Base-by-base conservation (phyloP, 352 stramenopile species). In the Saprolegnia diclina region DNA sequence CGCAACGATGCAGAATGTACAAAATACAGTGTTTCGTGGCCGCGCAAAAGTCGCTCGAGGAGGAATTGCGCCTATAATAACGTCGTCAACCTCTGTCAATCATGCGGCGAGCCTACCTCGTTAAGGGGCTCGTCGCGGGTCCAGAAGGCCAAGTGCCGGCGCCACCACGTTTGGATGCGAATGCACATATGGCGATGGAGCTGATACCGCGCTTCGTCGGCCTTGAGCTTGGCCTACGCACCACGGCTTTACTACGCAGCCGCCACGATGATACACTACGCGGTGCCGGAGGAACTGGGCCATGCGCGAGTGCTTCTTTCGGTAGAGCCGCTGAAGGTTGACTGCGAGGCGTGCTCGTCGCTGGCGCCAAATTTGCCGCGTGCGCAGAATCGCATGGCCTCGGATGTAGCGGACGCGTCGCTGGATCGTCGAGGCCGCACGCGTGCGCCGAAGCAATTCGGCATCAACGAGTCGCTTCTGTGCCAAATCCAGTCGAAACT, bases 271-370 rank as follows among this genome's bases (percentile, higher is more conserved):
- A 18, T 55, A 38, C 38, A 6, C 50, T 66, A 54, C 57, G 19
- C 50, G 57, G 26, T 21, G 40, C 22, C 50, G 37, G 19, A 66
- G 42, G 57, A 66, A 66, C 18, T 42, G 40, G 10, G 37, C 57
- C 35, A 66, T 19, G 19, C 52, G 44, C 10, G 57, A 66, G 19
- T 66, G 22, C 18, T 66, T 66, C 13, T 65, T 68, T 2, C 65
- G 72, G 46, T 82, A 87, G 0, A 81, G 66, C 18, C 63, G 65
- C 63, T 86, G 81, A 5, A 91, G 74, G 35, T 77, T 76, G 13
- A 62, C 4, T n/a, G 82, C 79, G 35, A 89, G 71, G 6, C 71
- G 71, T 24, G 79, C 69, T 32, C 79, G 78, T 13, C 74, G 72
- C 4, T 63, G 67, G 11, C 59, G 35, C 3, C 86, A 52, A 1